Base-by-base conservation (phyloP, 192 early-diverging fungal genomes). In the Gonapodya prolifera region DNA sequence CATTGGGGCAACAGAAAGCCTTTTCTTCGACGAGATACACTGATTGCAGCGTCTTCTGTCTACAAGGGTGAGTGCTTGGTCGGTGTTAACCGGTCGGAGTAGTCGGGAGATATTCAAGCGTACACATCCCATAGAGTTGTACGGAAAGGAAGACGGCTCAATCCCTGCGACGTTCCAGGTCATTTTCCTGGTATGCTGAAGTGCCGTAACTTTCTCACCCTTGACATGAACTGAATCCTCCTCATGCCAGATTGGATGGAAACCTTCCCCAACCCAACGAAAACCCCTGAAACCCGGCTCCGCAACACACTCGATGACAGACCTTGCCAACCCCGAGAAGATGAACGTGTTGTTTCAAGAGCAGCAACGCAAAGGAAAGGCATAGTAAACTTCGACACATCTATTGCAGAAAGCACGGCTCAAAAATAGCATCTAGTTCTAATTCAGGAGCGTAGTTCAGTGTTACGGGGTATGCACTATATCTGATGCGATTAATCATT, bases 101-200 rank as follows among this genome's bases (percentile, higher is more conserved):
- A 34, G 23, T 77, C 30, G 29, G 1, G 16, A 36, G 69, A 13
- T 1, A 73, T 0, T 69, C 35, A 30, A n/a, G 34, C 35, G 17
- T 74, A 45, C 33, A 13, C 28, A 80, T 33, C 70, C 69, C 78
- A 34, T 82, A 93, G 94, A 93, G 75, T 77, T 98, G 75, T 91
- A 98, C 70, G 95, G 94, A 23, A 90, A 95, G 79, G 81, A 87
- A 75, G 95, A 98, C 71, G 95, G 95, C 18, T 82, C 90, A 0
- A 86, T 98, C 70, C 95, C 96, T 29, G 96, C 96, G 2, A 98
- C 96, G 13, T 98, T 98, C 82, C 94, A 96, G 79, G 88, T 94
- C 45, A 85, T 91, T 45, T 91, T 88, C 73, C 85, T 91, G 69
- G 18, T 29, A 69, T 78, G 83, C 83, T 80, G 75, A 18, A 74